Percentiles rank a stretch among this genome's conserved stretches.
These are phyloP conservation scores for Aethionema arabicum DNA, from an alignment of 345 rosid species.

Conservation along the genomic window DNA sequence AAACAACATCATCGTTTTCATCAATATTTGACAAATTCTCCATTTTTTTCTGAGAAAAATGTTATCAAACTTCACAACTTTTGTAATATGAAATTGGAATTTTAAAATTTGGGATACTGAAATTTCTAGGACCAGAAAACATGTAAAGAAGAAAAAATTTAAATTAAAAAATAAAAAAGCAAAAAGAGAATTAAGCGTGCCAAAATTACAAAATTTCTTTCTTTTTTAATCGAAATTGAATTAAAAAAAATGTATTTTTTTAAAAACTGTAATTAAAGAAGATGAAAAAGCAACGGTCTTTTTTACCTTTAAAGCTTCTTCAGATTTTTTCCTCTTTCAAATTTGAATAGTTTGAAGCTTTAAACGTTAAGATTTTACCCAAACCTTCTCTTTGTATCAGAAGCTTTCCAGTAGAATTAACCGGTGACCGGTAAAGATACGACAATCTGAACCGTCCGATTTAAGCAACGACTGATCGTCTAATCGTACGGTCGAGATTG, in stretches of 20 bases:
- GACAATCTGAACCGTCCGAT: conserved; percentile 25
- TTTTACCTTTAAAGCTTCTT: conserved; percentile 44
- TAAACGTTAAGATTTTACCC: conserved; percentile 5
- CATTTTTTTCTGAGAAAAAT: conserved; percentile 38
- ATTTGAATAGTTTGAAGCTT: conserved; percentile 38
- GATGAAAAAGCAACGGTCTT: conserved; percentile 54
- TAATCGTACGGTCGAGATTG: conserved; percentile 4
- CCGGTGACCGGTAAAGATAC: neutral
- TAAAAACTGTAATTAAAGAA: conserved; percentile 43
- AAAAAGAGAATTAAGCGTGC: conserved; percentile 37
- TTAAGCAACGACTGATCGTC: neutral
- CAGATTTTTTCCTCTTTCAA: conserved; percentile 33
- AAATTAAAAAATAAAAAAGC: conserved; percentile 16
- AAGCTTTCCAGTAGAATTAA: neutral
- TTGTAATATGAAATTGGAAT: conserved; percentile 27
- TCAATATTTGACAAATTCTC: conserved; percentile 42
- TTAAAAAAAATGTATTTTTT: conserved; percentile 34
- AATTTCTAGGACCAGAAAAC: conserved; percentile 23
- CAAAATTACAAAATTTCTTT: conserved; percentile 26
- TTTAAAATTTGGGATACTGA: conserved; percentile 30
- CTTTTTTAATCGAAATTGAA: conserved; percentile 42
- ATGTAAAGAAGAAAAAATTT: conserved; percentile 10
- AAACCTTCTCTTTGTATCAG: neutral
- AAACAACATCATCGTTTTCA: conserved; percentile 52
- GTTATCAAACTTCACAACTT: conserved; percentile 21